Evolutionary conservation across 148 eudicot genomes (phyloP), one percentile per base, ranked within the genome.

Genomic region (Nepenthes mirabilis): DNA sequence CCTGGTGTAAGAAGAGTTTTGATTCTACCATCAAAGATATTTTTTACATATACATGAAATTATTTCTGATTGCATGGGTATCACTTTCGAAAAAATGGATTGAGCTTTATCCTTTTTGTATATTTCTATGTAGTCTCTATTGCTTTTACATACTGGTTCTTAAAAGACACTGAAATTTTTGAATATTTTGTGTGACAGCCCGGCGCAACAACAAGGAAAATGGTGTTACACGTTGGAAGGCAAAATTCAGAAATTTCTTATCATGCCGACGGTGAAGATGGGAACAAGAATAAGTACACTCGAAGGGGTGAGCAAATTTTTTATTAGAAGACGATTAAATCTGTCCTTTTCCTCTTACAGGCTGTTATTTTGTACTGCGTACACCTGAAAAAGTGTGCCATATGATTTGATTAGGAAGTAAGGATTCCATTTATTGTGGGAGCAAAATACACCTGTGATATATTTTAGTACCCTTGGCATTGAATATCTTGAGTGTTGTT

Each of bases 251-350:
- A 93, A 65, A 65, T 73, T 43, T 79, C 82, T 58, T 93, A 93
- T 66, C 86, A 80, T 70, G 95, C 95, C 35, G 99, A 93, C 65
- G 99, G 89, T 74, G 99, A 93, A 79, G 99, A 93, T 69, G 86
- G 71, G 32, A 84, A 93, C 70, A 79, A 63, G 77, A 89, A 86
- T 65, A 93, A 89, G 74, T 93, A 93, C 68, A 65, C 82, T n/a
- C 70, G 82, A 70, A 77, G 99, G 75, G 99, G 99, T 93, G 56
- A 79, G 69, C 11, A 65, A 60, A 35, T 55, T 48, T 60, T 62
- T 14, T 0, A 23, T 14, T 23, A 23, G 23, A 23, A 23, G 23
- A 23, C 23, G 23, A 54, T 2, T 8, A 54, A 6, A 50, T 50
- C 13, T 50, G 3, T 50, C 13, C 8, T 40, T 40, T 23, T 23